Base-by-base conservation (phyloP, 2,329 filamentous ascomycete species). In the Botrytis deweyae region DNA sequence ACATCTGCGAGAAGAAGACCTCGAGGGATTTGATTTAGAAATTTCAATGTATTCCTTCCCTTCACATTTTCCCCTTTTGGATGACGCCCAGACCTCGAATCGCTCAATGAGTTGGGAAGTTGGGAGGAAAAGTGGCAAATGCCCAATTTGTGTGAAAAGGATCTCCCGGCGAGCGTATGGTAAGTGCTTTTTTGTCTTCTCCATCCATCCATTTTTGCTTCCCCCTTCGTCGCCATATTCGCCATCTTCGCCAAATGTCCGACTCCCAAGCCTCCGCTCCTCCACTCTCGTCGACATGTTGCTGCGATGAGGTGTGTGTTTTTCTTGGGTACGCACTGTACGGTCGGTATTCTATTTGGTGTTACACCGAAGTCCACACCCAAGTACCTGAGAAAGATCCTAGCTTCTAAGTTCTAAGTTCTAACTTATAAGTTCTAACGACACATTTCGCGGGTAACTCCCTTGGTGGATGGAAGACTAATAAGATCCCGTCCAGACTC, bases 121-220 rank as follows among this genome's bases (percentile, higher is more conserved):
- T 67, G 33, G 52, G 52, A n/a, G 46, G 40, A 40, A 55, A 16
- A 29, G 33, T 67, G 46, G 46, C 55, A 67, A 38, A 58, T 36
- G 9, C 38, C 38, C 44, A 52, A 20, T 67, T 44, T 14, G 22
- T 25, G 33, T 55, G n/a, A 49, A 59, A 66, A 72, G 29, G 70
- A 68, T 72, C 49, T 67, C 29, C 62, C 22, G n/a, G 63, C 42
- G 58, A 71, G 58, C 69, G 38, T n/a, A 46, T 72, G 70, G 62
- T 72, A 72, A 68, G 63, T 42, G 62, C 63, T 72, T 59, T 58
- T 44, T 9, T 20, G 14, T 18, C 33, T 25, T 46, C 22, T 71
- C 38, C 22, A 36, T 22, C 38, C 22, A 36, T 22, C 46, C 29
- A 18, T 5, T 40, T 67, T 33, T 36, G n/a, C 33, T 25, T 40